These are phyloP conservation scores for Cryphonectria japonica DNA, from an alignment of 2,329 filamentous ascomycete species.

Conservation along the genomic window DNA sequence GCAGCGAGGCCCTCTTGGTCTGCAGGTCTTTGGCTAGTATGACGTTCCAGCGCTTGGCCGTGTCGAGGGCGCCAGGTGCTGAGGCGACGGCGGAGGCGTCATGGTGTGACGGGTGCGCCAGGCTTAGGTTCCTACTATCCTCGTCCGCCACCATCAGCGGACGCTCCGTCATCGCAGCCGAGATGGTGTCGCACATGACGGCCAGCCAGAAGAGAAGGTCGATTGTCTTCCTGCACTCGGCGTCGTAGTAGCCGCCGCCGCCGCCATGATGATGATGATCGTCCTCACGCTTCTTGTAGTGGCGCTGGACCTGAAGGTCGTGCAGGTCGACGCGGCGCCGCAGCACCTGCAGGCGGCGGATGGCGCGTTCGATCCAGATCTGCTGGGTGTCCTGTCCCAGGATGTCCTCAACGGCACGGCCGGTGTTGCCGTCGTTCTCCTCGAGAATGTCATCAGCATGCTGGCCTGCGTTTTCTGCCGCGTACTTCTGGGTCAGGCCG, in stretches of 20 bases:
- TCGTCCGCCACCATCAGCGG: slow-evolving; percentile 45
- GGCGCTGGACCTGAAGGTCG: slow-evolving; percentile 13
- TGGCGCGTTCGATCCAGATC: slow-evolving; percentile 26
- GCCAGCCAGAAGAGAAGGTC: slow-evolving; percentile 59
- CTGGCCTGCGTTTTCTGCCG: not conserved
- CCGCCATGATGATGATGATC: not conserved
- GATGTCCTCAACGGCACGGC: slow-evolving; percentile 25
- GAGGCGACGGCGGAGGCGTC: not conserved
- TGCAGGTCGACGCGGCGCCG: slow-evolving; percentile 22
- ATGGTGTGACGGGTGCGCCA: slow-evolving; percentile 27
- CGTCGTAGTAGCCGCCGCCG: slow-evolving; percentile 13
- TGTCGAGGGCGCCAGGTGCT: not conserved
- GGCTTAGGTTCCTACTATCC: slow-evolving; percentile 36
- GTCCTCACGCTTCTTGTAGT: not conserved
- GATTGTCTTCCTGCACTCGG: slow-evolving; percentile 48
- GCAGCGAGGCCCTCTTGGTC: slow-evolving; percentile 31
- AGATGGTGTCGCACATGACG: slow-evolving; percentile 30
- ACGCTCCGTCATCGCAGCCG: slow-evolving; percentile 49
- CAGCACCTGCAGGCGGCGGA: slow-evolving; percentile 21
- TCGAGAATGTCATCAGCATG: slow-evolving; percentile 14
- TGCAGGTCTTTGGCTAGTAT: slow-evolving; percentile 26
- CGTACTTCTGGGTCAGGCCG: slow-evolving; percentile 41
- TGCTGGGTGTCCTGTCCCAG: slow-evolving; percentile 24
- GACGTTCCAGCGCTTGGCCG: slow-evolving; percentile 21
- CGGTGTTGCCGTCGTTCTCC: slow-evolving; percentile 10